Percentiles rank a stretch among this genome's conserved stretches.
Evolutionary conservation across 2,329 filamentous ascomycete species (phyloP).

Genomic region (Tolypocladium album): DNA sequence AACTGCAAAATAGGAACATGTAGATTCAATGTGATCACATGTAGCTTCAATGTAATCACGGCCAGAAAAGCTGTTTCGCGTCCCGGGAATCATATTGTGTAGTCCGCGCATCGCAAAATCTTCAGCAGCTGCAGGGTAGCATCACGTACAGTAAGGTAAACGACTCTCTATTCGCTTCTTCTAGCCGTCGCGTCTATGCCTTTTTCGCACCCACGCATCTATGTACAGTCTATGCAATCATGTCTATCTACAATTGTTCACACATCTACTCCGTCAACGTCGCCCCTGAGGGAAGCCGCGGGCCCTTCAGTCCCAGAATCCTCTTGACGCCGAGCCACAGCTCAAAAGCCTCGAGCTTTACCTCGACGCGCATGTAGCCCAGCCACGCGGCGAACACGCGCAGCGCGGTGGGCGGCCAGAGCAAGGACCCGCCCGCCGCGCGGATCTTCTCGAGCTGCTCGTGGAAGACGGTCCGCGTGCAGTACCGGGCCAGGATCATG

Average conservation of each 20-base stretch:
- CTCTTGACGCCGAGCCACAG: conserved; percentile 47
- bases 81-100: not conserved
- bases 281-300: conserved; percentile 13
- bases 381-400: conserved; percentile 45
- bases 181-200: not conserved
- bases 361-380: conserved; percentile 46
- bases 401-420: conserved; percentile 47
- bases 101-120: not conserved
- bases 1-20: too few relatives aligned
- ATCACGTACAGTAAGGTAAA: not conserved
- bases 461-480: conserved; percentile 53
- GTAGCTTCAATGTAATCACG: not conserved
- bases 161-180: not conserved
- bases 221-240: conserved; percentile 8
- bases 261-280: conserved; percentile 9
- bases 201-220: not conserved
- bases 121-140: not conserved
- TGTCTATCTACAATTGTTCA: not conserved
- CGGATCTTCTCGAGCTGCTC: conserved; percentile 51
- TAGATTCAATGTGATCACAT: too few relatives aligned
- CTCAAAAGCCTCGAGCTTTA: conserved; percentile 55
- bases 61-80: not conserved
- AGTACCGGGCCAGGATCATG: conserved; percentile 59
- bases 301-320: conserved; percentile 21
- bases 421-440: conserved; percentile 35